Percentiles rank a stretch among this genome's conserved stretches.
These are phyloP conservation scores for Venturia asperata DNA, from an alignment of 2,329 filamentous ascomycete genomes.

Conservation along the genomic window DNA sequence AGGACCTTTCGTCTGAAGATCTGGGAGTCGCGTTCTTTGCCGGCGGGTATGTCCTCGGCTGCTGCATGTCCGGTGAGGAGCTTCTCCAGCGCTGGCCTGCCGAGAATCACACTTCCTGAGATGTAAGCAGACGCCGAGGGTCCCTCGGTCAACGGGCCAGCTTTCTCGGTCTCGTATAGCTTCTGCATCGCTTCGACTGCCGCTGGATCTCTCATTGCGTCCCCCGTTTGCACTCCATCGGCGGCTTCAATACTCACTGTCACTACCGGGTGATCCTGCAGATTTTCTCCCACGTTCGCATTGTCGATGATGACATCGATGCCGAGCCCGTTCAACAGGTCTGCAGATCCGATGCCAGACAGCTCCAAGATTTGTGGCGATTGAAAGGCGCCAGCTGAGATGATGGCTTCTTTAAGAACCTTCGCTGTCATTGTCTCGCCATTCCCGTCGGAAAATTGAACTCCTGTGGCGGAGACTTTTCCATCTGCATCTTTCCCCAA, in stretches of 20 bases:
- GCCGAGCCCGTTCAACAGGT: background rate
- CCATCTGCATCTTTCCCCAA: too few species aligned
- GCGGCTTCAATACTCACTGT: background rate
- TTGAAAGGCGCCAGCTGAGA: too few species aligned
- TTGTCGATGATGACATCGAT: constrained; percentile 15
- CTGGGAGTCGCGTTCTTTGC: too few species aligned
- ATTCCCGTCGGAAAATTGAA: too few species aligned
- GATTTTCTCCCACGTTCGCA: constrained; percentile 18
- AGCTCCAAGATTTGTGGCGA: too few species aligned
- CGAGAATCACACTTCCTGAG: background rate
- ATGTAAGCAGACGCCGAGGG: background rate
- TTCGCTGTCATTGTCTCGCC: too few species aligned
- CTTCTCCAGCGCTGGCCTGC: background rate
- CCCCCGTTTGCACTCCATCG: background rate
- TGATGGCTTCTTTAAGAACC: too few species aligned
- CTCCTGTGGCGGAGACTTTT: too few species aligned
- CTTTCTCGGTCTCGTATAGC: background rate
- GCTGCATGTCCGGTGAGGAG: background rate
- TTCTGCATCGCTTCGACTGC: background rate
- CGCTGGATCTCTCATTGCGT: constrained; percentile 1
- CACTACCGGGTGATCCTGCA: constrained; percentile 12
- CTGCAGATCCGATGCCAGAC: background rate
- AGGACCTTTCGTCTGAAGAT: too few species aligned
- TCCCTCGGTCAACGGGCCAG: background rate
- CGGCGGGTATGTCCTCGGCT: background rate